Conservation (phyloP, 108 stramenopile genomes). For the Skeletonema tropicum region DNA sequence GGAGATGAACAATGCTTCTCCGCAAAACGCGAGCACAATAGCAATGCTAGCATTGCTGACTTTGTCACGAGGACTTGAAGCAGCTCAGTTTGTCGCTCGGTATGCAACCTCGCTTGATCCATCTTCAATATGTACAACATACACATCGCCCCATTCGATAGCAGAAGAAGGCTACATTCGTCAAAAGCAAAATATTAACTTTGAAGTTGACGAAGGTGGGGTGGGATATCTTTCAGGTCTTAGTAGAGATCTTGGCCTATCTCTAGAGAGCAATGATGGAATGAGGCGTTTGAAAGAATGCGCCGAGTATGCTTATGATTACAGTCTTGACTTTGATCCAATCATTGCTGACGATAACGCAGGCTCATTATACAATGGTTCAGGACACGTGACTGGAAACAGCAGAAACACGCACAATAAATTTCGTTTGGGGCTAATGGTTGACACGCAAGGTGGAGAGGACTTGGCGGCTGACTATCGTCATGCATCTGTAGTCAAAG, state of each 20-base stretch:
- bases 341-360: slow-evolving; percentile 6
- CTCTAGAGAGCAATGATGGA: slow-evolving; percentile 26
- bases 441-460: slow-evolving; percentile 25
- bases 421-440: slow-evolving; percentile 12
- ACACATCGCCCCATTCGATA: slow-evolving; percentile 29
- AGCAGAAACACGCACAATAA: slow-evolving; percentile 13
- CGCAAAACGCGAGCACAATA: not conserved
- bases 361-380: slow-evolving; percentile 4
- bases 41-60: slow-evolving; percentile 29
- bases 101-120: slow-evolving; percentile 36
- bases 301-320: slow-evolving; percentile 36
- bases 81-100: slow-evolving; percentile 26
- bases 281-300: slow-evolving; percentile 24
- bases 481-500: slow-evolving; percentile 36
- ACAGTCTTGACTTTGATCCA: slow-evolving; percentile 35
- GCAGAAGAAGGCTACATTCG: not conserved
- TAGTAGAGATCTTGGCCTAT: slow-evolving; percentile 45
- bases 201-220: slow-evolving; percentile 42
- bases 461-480: slow-evolving; percentile 19
- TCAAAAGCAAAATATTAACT: slow-evolving; percentile 6
- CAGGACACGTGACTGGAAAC: not conserved
- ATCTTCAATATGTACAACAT: slow-evolving; percentile 32
- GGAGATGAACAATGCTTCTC: not conserved
- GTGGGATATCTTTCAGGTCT: slow-evolving; percentile 45
- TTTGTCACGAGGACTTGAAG: slow-evolving; percentile 43